A percentile compares a stretch with the other conserved stretches of the same genome.
These are phyloP conservation scores for Phytopythium sindhum DNA, from an alignment of 352 stramenopile species.

Conservation along the genomic window DNA sequence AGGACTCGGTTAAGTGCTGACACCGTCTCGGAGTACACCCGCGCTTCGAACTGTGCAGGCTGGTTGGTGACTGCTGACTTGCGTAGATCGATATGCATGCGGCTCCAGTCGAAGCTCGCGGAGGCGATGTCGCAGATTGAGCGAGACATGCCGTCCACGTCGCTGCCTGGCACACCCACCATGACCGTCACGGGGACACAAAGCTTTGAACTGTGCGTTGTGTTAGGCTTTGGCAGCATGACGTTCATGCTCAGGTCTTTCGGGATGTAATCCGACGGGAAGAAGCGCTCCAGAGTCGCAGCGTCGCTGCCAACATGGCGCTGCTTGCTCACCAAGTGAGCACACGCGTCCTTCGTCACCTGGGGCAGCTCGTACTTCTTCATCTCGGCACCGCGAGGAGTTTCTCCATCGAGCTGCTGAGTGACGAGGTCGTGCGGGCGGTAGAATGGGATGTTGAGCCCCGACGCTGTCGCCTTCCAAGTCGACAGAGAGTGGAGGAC, in stretches of 20 bases:
- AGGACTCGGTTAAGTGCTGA: constrained; percentile 17
- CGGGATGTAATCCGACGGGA: constrained; percentile 56
- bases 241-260: constrained; percentile 39
- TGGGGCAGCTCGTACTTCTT: constrained; percentile 15
- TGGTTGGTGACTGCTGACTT: constrained; percentile 18
- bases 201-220: constrained; percentile 21
- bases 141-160: constrained; percentile 24
- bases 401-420: constrained; percentile 34
- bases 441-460: constrained; percentile 50
- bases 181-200: constrained; percentile 55
- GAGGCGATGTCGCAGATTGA: constrained; percentile 51
- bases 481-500: constrained; percentile 44
- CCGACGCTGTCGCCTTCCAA: constrained; percentile 52
- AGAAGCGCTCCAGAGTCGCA: constrained; percentile 26
- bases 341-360: constrained; percentile 21
- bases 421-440: constrained; percentile 35
- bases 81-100: constrained; percentile 36
- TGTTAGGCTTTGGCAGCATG: constrained; percentile 34
- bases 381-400: constrained; percentile 27
- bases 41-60: constrained; percentile 18
- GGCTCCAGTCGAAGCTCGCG: constrained; percentile 36
- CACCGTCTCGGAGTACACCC: constrained; percentile 18
- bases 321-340: constrained; percentile 18
- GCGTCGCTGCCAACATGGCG: constrained; percentile 16
- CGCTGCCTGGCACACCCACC: constrained; percentile 67